A percentile compares a stretch with the other conserved stretches of the same genome.
These are phyloP conservation scores for Zygnema cylindricum DNA, from an alignment of 139 green algal species.

Conservation along the genomic window DNA sequence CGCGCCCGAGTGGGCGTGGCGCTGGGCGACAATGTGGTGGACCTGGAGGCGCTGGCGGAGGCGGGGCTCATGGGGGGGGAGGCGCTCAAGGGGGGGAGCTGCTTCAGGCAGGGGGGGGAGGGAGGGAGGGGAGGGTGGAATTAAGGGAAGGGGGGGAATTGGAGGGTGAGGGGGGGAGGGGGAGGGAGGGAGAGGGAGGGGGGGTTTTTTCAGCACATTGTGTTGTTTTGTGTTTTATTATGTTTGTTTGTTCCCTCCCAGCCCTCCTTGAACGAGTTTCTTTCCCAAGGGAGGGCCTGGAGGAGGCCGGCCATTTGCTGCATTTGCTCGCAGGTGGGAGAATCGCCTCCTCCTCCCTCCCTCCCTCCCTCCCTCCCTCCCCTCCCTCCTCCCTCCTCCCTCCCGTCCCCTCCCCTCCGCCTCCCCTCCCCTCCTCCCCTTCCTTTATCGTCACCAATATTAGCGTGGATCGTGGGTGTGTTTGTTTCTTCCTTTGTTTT, in stretches of 20 bases:
- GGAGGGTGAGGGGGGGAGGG: neutral
- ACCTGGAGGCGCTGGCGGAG: conserved; percentile 70
- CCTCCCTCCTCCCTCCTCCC: too few relatives aligned
- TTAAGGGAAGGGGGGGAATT: neutral
- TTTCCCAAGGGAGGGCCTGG: neutral
- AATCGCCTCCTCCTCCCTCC: too few relatives aligned
- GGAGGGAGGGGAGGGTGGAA: neutral
- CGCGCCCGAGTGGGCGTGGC: conserved; percentile 70
- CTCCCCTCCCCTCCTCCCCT: too few relatives aligned
- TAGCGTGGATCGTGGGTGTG: too few relatives aligned
- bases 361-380: too few relatives aligned
- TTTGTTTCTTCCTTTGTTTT: too few relatives aligned
- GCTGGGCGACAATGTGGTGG: conserved; percentile 81
- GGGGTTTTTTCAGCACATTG: conserved; percentile 20
- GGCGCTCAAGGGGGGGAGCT: neutral
- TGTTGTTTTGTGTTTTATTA: neutral
- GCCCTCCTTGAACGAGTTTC: too few relatives aligned
- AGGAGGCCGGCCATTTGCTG: too few relatives aligned
- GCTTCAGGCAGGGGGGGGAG: neutral
- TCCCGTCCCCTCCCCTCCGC: too few relatives aligned
- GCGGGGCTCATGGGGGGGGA: conserved; percentile 50
- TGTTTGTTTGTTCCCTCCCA: too few relatives aligned
- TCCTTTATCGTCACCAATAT: too few relatives aligned
- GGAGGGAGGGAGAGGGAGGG: conserved; percentile 43
- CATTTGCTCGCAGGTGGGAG: too few relatives aligned